Evolutionary conservation across 305 asterid genomes (phyloP).

Genomic region (Fraxinus angustifolia): DNA sequence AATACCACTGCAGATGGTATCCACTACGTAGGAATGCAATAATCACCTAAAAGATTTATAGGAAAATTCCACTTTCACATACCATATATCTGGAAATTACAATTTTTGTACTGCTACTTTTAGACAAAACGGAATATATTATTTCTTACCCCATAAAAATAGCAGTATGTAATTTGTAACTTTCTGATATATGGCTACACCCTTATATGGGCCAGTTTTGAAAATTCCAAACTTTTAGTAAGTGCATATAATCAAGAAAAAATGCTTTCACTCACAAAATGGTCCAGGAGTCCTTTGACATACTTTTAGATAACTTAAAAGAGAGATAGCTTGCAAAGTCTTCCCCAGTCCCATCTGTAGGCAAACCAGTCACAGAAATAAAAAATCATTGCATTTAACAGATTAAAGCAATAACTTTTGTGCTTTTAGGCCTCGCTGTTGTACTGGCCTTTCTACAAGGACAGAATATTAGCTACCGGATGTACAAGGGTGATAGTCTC

Average conservation of each 20-base stretch:
- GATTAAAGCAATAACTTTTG: not conserved
- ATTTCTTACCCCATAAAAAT: not conserved
- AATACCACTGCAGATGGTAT: slow-evolving; percentile 67
- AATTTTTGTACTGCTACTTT: not conserved
- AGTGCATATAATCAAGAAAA: slow-evolving; percentile 7
- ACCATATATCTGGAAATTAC: not conserved
- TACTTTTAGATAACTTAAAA: slow-evolving; percentile 78
- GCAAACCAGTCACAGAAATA: slow-evolving; percentile 25
- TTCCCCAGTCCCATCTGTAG: slow-evolving; percentile 92
- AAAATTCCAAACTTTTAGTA: not conserved
- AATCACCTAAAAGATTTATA: slow-evolving; percentile 4
- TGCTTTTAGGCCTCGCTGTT: not conserved
- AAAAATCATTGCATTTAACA: slow-evolving; percentile 15
- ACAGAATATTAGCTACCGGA: not conserved
- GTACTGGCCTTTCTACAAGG: slow-evolving; percentile 2
- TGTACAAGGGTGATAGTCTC: not conserved
- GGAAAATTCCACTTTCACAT: not conserved
- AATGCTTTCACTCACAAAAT: slow-evolving; percentile 59
- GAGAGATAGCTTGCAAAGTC: slow-evolving; percentile 83
- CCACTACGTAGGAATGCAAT: slow-evolving; percentile 14
- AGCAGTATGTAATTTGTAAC: not conserved
- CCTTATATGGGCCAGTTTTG: not conserved
- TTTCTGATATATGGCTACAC: not conserved
- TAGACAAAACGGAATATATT: not conserved
- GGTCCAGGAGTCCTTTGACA: slow-evolving; percentile 63